Evolutionary conservation across 352 stramenopile genomes (phyloP).

Genomic region (Peronospora destructor): DNA sequence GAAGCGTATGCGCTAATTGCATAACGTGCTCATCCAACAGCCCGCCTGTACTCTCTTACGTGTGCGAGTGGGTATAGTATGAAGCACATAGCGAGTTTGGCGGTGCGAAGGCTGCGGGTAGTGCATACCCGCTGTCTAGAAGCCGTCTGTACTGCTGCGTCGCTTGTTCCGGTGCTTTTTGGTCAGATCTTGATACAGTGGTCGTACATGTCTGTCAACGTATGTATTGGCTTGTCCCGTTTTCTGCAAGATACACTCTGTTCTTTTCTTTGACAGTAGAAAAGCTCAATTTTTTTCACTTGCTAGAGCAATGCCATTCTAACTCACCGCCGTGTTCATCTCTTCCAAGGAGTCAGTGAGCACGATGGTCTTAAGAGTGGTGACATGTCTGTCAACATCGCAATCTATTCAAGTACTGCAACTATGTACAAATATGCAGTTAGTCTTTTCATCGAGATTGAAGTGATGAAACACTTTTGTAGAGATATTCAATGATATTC

Average conservation of each 20-base stretch:
- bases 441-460: conserved; percentile 24
- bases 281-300: conserved; percentile 87
- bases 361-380: conserved; percentile 74
- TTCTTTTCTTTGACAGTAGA: conserved; percentile 73
- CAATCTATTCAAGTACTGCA: neutral
- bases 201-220: conserved; percentile 34
- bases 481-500: conserved; percentile 60
- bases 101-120: conserved; percentile 22
- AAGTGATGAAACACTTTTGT: conserved; percentile 73
- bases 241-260: conserved; percentile 80
- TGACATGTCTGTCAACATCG: conserved; percentile 28
- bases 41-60: conserved; percentile 33
- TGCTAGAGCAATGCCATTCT: conserved; percentile 54
- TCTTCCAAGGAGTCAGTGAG: conserved; percentile 44
- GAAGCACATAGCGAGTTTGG: conserved; percentile 47
- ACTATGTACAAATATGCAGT: conserved; percentile 6
- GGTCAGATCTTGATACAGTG: conserved; percentile 16
- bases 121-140: conserved; percentile 25
- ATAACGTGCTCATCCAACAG: conserved; percentile 65
- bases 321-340: conserved; percentile 65
- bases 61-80: conserved; percentile 79
- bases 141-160: conserved; percentile 29
- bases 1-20: neutral
- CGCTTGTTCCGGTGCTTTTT: conserved; percentile 18
- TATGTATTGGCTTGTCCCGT: conserved; percentile 4